Evolutionary conservation across 805 yeast species (phyloP).

Genomic region (Zygoascus flipseniorum): DNA sequence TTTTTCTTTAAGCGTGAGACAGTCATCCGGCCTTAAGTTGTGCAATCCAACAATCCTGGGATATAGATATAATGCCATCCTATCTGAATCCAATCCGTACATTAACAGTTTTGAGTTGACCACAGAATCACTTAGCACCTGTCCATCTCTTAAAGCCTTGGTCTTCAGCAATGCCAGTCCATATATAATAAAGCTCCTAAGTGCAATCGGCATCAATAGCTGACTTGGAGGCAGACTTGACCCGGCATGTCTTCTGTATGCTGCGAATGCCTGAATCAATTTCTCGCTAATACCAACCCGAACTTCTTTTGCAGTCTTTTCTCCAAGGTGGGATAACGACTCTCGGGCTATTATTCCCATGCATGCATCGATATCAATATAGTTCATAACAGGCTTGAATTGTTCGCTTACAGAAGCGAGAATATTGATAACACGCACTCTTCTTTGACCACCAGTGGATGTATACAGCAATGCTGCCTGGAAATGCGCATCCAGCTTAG

Average conservation of each 20-base stretch:
- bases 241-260: conserved; percentile 43
- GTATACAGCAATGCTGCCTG: conserved; percentile 88
- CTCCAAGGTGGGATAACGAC: conserved; percentile 34
- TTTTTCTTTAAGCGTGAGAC: conserved; percentile 35
- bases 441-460: conserved; percentile 62
- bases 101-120: conserved; percentile 46
- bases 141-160: conserved; percentile 46
- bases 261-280: conserved; percentile 47
- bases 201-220: conserved; percentile 72
- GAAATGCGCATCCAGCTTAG: conserved; percentile 73
- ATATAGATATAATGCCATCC: conserved; percentile 57
- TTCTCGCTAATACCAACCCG: conserved; percentile 47
- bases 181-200: conserved; percentile 61
- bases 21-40: conserved; percentile 50
- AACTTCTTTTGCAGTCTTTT: conserved; percentile 33
- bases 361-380: conserved; percentile 68
- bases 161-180: conserved; percentile 64
- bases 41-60: conserved; percentile 77
- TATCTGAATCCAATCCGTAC: conserved; percentile 45
- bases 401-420: conserved; percentile 76
- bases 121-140: conserved; percentile 54
- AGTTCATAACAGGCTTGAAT: conserved; percentile 63
- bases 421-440: conserved; percentile 78
- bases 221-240: conserved; percentile 41
- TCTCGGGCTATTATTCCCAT: conserved; percentile 47